Base-by-base conservation (phyloP, 2,329 filamentous ascomycete species). In the Sporothrix phasma region DNA sequence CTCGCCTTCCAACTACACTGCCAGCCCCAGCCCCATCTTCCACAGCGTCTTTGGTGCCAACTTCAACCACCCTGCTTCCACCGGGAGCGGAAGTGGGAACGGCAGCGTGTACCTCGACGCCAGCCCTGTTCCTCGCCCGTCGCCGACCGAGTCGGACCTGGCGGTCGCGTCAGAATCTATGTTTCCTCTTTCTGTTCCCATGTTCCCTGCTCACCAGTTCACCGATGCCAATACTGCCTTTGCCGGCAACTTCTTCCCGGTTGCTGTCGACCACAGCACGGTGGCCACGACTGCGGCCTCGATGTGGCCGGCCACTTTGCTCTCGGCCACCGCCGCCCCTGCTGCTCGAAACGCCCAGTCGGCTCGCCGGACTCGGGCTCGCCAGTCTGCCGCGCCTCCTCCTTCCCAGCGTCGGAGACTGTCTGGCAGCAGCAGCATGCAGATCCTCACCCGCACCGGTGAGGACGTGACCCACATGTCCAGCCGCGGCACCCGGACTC, bases 371-470 rank as follows among this genome's bases (percentile, higher is more conserved):
- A 53, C 19, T 4, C 59, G 61, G 19, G 46, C 62, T 11, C 61
- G 49, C 19, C 53, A 37, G 51, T 34, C 39, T 49, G 45, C 53
- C n/a, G 49, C 47, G 13, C 61, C 37, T 17, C 39, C 39, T 34
- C 53, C 45, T 13, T 37, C 26, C 15, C 66, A 65, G 22, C 37
- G 61, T 1, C 54, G 63, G 11, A 46, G 58, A 3, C 59, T 63
- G 8, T 61, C 47, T 8, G 47, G 41, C 31, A 43, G 39, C 49
- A 64, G 64, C 62, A 69, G 85, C 61, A 87, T 87, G 83, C 85
- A 84, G 72, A 87, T 88, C 67, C 79, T 87, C 76, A 87, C 84
- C 65, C 82, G 79, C 71, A 84, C 85, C 67, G 85, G 85, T 56
- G 74, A 76, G 47, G 85, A 88, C 71, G 81, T 88, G 64, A 88